Evolutionary conservation across 805 yeast genomes (phyloP).

Genomic region (Cyberlindnera meyerae): DNA sequence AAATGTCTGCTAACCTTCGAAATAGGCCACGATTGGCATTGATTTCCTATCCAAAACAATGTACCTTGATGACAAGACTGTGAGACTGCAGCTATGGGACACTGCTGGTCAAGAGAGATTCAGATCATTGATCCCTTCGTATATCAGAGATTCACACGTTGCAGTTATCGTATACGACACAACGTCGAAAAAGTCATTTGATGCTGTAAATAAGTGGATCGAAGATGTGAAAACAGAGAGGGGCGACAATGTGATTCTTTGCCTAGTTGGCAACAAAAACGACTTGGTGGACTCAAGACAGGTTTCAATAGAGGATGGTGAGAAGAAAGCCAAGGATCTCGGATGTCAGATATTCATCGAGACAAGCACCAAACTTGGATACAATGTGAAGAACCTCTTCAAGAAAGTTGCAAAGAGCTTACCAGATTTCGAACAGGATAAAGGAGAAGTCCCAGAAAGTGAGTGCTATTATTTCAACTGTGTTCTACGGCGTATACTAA

Average conservation of each 20-base stretch:
- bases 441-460: conserved; percentile 23
- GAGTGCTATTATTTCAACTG: conserved; percentile 6
- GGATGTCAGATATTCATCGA: conserved; percentile 83
- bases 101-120: conserved; percentile 97
- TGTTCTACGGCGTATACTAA: conserved; percentile 8
- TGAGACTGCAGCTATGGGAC: conserved; percentile 94
- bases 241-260: conserved; percentile 84
- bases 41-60: conserved; percentile 91
- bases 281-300: conserved; percentile 80
- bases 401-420: conserved; percentile 86
- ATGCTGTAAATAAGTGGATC: conserved; percentile 84
- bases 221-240: conserved; percentile 92
- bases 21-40: conserved; percentile 91
- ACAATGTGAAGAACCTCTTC: conserved; percentile 85
- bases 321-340: conserved; percentile 61
- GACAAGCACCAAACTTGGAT: conserved; percentile 92
- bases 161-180: conserved; percentile 95
- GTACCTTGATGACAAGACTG: conserved; percentile 94
- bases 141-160: conserved; percentile 94
- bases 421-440: conserved; percentile 65
- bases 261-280: conserved; percentile 87
- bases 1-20: conserved; percentile 14
- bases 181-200: conserved; percentile 79
- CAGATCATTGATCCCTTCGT: conserved; percentile 90
- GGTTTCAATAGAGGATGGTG: conserved; percentile 81